Percentiles rank a stretch among this genome's conserved stretches.
Evolutionary conservation across 2,329 filamentous ascomycete species (phyloP).

Genomic region (Ophiostoma ulmi): DNA sequence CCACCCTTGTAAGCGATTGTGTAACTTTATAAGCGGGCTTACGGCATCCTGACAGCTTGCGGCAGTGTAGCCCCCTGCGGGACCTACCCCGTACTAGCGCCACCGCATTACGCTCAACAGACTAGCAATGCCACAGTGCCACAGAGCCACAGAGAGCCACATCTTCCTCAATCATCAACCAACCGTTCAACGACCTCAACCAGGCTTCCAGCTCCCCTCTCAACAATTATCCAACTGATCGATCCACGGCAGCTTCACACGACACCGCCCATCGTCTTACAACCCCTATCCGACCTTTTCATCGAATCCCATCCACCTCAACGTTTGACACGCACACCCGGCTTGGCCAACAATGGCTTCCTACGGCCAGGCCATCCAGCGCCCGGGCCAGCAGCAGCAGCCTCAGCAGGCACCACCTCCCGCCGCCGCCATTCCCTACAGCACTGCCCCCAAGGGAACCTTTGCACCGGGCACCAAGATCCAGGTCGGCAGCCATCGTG

Average conservation of each 20-base stretch:
- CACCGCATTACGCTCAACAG: neutral
- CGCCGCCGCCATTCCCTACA: neutral
- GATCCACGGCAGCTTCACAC: neutral
- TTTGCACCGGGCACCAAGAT: conserved; percentile 94
- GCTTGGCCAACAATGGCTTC: conserved; percentile 24
- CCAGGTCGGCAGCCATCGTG: conserved; percentile 85
- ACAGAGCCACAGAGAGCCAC: neutral
- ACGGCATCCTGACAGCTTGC: conserved; percentile 15
- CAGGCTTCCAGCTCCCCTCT: conserved; percentile 8
- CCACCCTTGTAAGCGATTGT: neutral
- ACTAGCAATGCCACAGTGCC: conserved; percentile 7
- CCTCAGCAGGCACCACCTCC: neutral
- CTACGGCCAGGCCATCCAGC: conserved; percentile 26
- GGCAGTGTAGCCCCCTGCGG: conserved; percentile 5
- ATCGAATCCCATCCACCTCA: neutral
- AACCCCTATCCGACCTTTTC: neutral
- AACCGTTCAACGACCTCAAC: neutral
- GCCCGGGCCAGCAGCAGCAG: conserved; percentile 29
- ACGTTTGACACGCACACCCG: conserved; percentile 10
- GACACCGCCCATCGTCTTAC: neutral
- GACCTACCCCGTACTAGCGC: conserved; percentile 14
- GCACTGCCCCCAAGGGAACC: conserved; percentile 62
- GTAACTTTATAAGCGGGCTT: conserved; percentile 1
- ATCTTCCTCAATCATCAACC: conserved; percentile 6
- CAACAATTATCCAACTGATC: neutral